Evolutionary conservation across 164 flowering plant genomes (phyloP), one percentile per base, ranked within the genome.

Genomic region (Litsea cubeba): DNA sequence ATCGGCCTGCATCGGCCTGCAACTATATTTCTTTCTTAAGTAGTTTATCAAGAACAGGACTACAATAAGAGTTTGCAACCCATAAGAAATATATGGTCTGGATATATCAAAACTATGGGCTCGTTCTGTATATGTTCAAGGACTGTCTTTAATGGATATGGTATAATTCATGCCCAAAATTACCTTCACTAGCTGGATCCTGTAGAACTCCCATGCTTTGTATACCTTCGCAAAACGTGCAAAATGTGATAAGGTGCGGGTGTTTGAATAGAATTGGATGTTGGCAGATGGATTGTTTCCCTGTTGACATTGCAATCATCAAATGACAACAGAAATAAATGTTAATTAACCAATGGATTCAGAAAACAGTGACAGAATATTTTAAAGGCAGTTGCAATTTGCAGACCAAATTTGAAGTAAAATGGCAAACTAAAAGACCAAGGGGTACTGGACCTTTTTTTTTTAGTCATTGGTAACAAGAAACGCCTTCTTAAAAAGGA

Each of bases 161-260:
- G n/a, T 7, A 20, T 54, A 20, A 54, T 54, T 14, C 60, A 15
- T 54, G 60, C n/a, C 60, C 5, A 17, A 72, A 3, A 67, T 76
- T 68, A 90, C 95, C 94, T 92, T 89, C 5, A 90, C 87, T 22
- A 89, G 91, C 72, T 90, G 91, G 69, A 88, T 71, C 82, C 95
- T 78, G 88, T 90, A 90, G 77, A 90, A 92, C 75, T 88, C 84
- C 97, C 97, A 92, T 51, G 95, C 92, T 72, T 81, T 85, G 83
- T 88, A 92, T 57, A 92, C 83, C 72, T 89, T 92, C 18, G 95
- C 90, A 69, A 89, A 86, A n/a, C 97, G 88, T 69, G 91, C 88
- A 75, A 89, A 90, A 81, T 92, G 94, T n/a, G 86, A 84, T 50
- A 92, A 75, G 23, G 92, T 89, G 74, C 71, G 78, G 25, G 84